Evolutionary conservation across 768 basidiomycete species (phyloP).

Genomic region (Lactarius vividus): DNA sequence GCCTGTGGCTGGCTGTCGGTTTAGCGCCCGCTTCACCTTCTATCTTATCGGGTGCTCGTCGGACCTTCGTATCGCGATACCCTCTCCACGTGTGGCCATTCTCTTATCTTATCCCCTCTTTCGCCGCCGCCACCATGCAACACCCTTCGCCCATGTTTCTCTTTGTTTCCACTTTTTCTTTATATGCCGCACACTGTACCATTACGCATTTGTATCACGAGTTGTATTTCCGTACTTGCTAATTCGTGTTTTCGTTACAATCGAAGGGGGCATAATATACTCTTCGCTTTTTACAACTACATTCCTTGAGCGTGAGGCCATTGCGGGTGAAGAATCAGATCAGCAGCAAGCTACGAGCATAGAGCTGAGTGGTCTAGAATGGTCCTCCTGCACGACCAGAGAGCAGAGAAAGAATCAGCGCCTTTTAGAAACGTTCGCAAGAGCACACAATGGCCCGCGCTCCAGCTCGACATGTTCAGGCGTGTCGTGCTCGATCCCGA

Average conservation of each 20-base stretch:
- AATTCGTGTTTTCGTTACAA: slow-evolving; percentile 20
- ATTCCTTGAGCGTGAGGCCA: no score
- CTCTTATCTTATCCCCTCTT: neutral
- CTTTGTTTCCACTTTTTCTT: neutral
- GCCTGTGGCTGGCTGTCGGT: slow-evolving; percentile 15
- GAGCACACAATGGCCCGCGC: slow-evolving; percentile 52
- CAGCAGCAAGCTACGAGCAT: neutral
- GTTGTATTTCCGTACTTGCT: slow-evolving; percentile 18
- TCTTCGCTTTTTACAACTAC: neutral
- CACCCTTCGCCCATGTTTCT: neutral
- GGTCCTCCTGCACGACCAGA: neutral
- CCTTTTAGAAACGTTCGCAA: slow-evolving; percentile 6
- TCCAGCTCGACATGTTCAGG: slow-evolving; percentile 68
- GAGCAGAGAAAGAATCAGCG: slow-evolving; percentile 5
- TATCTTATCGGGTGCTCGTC: slow-evolving; percentile 1
- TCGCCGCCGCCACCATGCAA: neutral
- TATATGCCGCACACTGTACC: slow-evolving; percentile 26
- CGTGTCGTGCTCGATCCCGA: slow-evolving; percentile 79
- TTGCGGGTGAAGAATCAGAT: neutral
- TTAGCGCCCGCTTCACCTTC: slow-evolving; percentile 12
- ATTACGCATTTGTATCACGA: slow-evolving; percentile 27
- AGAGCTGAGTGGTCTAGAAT: neutral
- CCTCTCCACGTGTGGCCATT: slow-evolving; percentile 1
- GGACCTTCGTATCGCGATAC: slow-evolving; percentile 13
- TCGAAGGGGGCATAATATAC: slow-evolving; percentile 10